Percentiles rank a stretch among this genome's conserved stretches.
phyloP scores from a whole-genome alignment of 139 green algal species.

The Coelastrella sp. region DNA sequence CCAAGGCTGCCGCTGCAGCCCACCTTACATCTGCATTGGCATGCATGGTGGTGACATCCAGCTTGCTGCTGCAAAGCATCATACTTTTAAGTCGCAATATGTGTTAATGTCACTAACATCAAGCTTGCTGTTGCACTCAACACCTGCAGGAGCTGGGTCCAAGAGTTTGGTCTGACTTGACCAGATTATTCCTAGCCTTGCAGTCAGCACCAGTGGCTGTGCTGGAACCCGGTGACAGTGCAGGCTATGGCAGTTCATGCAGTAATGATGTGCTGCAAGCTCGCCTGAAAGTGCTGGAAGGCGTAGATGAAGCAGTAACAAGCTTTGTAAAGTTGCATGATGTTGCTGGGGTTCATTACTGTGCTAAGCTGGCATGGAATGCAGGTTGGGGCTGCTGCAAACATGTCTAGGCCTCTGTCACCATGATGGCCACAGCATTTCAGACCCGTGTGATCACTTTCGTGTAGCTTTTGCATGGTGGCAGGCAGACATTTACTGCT shows the following conservation, averaged over 20 bases:
- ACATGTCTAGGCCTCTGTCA: too few species aligned
- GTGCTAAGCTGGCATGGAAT: slow-evolving; percentile 71
- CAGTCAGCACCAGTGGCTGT: not conserved
- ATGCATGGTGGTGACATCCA: too few species aligned
- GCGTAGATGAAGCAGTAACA: slow-evolving; percentile 18
- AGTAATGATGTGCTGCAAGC: not conserved
- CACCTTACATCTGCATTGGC: too few species aligned
- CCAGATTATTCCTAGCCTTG: slow-evolving; percentile 49
- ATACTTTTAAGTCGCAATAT: not conserved
- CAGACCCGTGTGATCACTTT: too few species aligned
- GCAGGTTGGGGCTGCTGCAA: slow-evolving; percentile 30
- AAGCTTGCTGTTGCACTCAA: not conserved
- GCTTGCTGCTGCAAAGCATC: too few species aligned
- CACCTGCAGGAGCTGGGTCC: slow-evolving; percentile 49
- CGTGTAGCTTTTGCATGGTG: too few species aligned
- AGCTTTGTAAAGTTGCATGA: slow-evolving; percentile 56
- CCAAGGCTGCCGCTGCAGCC: too few species aligned
- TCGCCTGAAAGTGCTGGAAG: slow-evolving; percentile 1
- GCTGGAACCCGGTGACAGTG: not conserved
- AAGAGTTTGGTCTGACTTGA: slow-evolving; percentile 65
- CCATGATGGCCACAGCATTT: too few species aligned
- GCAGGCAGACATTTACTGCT: too few species aligned
- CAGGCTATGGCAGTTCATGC: not conserved
- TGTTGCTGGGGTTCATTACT: slow-evolving; percentile 67
- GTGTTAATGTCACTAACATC: not conserved